Percentiles rank a stretch among this genome's conserved stretches.
These are phyloP conservation scores for Pilatotrama ljubarskyi DNA, from an alignment of 768 basidiomycete genomes.

Conservation along the genomic window DNA sequence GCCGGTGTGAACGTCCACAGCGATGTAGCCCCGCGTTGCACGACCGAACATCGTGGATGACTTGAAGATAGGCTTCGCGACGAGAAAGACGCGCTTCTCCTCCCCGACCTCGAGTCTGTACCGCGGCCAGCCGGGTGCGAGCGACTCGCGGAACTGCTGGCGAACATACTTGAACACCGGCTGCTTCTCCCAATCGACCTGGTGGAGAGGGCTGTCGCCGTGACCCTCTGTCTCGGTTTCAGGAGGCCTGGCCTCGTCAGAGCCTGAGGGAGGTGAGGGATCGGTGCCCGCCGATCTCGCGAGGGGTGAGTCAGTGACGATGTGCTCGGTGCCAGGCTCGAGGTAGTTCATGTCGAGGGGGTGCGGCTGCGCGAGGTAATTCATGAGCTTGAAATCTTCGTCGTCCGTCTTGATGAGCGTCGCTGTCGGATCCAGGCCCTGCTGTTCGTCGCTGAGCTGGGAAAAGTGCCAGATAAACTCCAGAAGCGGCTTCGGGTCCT, in stretches of 20 bases:
- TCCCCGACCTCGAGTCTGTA: background rate
- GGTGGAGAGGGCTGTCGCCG: too few relatives aligned
- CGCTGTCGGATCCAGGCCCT: background rate
- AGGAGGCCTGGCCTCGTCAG: too few relatives aligned
- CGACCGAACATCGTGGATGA: slow-evolving; percentile 2
- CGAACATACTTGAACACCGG: background rate
- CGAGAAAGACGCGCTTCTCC: background rate
- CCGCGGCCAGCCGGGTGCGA: background rate
- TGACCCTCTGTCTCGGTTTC: too few relatives aligned
- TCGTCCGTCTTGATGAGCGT: background rate
- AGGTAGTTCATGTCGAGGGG: background rate
- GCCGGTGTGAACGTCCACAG: background rate
- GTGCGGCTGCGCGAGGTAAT: background rate
- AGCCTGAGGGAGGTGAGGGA: too few relatives aligned
- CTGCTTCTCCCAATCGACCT: too few relatives aligned
- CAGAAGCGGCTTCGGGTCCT: background rate
- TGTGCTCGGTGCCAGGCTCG: too few relatives aligned
- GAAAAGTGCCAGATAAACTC: background rate
- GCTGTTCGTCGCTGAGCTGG: background rate
- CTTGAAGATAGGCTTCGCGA: slow-evolving; percentile 3
- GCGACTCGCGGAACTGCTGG: background rate
- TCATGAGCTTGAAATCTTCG: background rate
- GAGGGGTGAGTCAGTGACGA: too few relatives aligned
- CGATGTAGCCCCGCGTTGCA: slow-evolving; percentile 16
- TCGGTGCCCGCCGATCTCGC: too few relatives aligned